Evolutionary conservation across 129 eudicot species (phyloP).

Genomic region (Daucus carota): DNA sequence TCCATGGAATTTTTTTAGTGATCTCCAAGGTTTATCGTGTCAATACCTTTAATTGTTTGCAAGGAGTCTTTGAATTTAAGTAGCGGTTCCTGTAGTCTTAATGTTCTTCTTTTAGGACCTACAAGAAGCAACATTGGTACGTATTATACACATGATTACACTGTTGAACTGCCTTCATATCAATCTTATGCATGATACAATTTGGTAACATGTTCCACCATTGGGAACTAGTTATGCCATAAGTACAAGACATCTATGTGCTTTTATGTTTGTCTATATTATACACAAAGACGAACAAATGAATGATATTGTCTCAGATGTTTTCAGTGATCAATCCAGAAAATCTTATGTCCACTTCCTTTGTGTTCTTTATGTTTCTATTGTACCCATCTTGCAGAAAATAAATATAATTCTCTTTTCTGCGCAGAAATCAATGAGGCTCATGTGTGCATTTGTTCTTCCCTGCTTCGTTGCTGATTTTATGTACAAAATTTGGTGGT

Average conservation of each 20-base stretch:
- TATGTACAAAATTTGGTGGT: constrained; percentile 30
- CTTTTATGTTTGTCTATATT: neutral
- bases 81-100: neutral
- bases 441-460: constrained; percentile 15
- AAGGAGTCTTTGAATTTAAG: neutral
- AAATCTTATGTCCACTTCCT: neutral
- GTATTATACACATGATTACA: neutral
- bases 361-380: neutral
- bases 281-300: neutral
- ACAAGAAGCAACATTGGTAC: neutral
- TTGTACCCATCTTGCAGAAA: neutral
- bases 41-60: neutral
- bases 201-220: neutral
- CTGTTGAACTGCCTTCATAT: neutral
- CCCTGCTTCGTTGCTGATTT: constrained; percentile 22
- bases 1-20: neutral
- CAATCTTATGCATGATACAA: neutral
- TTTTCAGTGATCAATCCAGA: neutral
- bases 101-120: neutral
- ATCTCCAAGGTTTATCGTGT: neutral
- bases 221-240: neutral
- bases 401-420: neutral
- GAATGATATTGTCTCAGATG: neutral
- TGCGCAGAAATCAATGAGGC: constrained; percentile 21
- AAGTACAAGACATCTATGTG: neutral